Base-by-base conservation (phyloP, 2,329 filamentous ascomycete species). In the Trichothecium sympodiale region DNA sequence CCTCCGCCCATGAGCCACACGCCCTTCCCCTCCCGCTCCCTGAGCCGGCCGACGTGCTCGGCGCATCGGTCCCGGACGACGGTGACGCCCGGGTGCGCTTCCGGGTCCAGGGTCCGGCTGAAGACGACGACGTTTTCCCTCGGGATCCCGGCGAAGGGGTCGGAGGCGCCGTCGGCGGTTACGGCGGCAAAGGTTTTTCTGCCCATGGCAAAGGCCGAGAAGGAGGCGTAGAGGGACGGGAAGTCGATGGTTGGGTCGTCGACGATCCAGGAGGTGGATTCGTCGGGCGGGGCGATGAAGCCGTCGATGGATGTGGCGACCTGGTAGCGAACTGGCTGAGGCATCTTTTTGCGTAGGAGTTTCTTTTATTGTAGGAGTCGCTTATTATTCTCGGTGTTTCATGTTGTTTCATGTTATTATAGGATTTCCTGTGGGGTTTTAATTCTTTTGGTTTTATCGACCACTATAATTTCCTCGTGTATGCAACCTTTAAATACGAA, bases 1-100 rank as follows among this genome's bases (percentile, higher is more conserved):
- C 49, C 50, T 1, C 57, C 57, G 6, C 57, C 57, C 52, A 60
- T 56, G 1, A 60, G 43, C 57, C 57, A 60, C 5, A 59, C 49
- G 26, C 33, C 47, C 32, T 46, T 49, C 1, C 45, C 48, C 0
- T 35, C 28, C 8, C 35, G n/a, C 1, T 17, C 33, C 29, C 53
- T 56, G 2, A 53, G 29, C 6, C 36, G 14, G 15, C 35, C 31
- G 6, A 59, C 38, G 5, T 38, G 30, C 1, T 43, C 42, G 9
- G 48, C 25, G 13, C 47, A 41, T 5, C 41, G 43, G 2, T 38
- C 35, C 1, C 33, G 17, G 3, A 57, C 12, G 3, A 57, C 35
- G 1, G 50, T 56, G 7, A 57, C 42, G 0, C 33, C 10, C 0
- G 50, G 44, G 13, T 50, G 38, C 0, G 51, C 37, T 4, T 39